Evolutionary conservation across 768 basidiomycete species (phyloP).

Genomic region (Russula emetica): DNA sequence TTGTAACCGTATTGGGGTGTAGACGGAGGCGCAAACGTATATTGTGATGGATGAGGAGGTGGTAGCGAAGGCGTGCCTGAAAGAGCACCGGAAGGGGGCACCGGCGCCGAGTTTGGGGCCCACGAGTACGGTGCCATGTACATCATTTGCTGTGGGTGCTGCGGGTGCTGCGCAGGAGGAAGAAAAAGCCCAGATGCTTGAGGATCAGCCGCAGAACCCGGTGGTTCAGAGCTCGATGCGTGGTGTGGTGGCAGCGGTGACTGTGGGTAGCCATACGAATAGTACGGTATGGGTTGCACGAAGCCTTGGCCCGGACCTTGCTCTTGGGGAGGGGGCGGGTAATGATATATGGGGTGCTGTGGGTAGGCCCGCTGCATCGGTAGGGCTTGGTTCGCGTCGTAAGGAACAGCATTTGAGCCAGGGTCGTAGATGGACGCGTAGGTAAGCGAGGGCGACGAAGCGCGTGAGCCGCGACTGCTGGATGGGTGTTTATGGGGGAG

Average conservation of each 20-base stretch:
- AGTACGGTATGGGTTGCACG: constrained; percentile 26
- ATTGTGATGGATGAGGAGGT: constrained; percentile 35
- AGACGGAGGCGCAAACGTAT: constrained; percentile 33
- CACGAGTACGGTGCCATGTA: constrained; percentile 31
- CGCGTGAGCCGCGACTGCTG: constrained; percentile 68
- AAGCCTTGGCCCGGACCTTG: constrained; percentile 29
- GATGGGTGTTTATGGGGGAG: constrained; percentile 45
- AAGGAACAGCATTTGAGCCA: constrained; percentile 34
- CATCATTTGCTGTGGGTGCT: constrained; percentile 39
- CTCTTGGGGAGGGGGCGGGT: constrained; percentile 29
- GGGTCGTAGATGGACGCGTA: constrained; percentile 74
- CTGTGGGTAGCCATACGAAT: constrained; percentile 23
- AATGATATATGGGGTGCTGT: constrained; percentile 33
- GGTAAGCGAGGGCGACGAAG: constrained; percentile 71
- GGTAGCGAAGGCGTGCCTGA: constrained; percentile 34
- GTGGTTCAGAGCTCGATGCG: constrained; percentile 32
- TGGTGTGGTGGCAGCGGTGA: constrained; percentile 18
- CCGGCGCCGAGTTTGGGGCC: constrained; percentile 17
- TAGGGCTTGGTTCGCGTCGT: constrained; percentile 31
- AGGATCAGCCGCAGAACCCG: constrained; percentile 22
- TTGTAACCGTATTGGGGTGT: constrained; percentile 33
- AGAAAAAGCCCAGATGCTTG: constrained; percentile 15
- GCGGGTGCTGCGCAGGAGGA: constrained; percentile 22
- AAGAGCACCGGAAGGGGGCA: constrained; percentile 37
- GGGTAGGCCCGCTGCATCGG: constrained; percentile 35